Evolutionary conservation across 257 asterid genomes (phyloP), one percentile per base, ranked within the genome.

Genomic region (Lavandula angustifolia): DNA sequence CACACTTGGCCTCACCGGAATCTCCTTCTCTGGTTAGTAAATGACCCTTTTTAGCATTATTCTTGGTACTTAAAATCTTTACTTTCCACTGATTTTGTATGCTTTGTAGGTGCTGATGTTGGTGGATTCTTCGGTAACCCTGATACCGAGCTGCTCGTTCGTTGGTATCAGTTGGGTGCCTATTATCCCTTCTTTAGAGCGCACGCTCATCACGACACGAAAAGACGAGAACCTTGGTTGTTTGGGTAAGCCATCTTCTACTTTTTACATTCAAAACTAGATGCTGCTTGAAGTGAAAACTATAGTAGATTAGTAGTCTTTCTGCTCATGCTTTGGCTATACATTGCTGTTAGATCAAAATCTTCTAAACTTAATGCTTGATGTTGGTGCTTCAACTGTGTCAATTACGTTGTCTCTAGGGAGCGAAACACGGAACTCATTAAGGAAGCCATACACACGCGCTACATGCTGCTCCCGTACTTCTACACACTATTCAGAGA

Each of bases 41-140:
- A 60, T 43, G 48, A 54, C 50, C 54, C 34, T 57, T 12, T 72
- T 22, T 35, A 62, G 38, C 11, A 34, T 38, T 22, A 9, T 59
- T 11, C 9, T 12, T 34, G 54, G 40, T 66, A 4, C 34, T 53
- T 34, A 53, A 63, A 48, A 54, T 14, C 57, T 54, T 64, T 33
- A 3, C 12, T 70, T 63, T 46, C 42, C 31, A 9, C 7, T 77
- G 47, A 61, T 63, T 60, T 31, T 47, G n/a, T 60, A 35, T 68
- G 31, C 61, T 57, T 13, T 62, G 7, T 77, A 90, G 99, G 99
- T 65, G 97, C 99, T 8, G 98, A 94, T 82, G 78, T 94, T 75
- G 99, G 99, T 78, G 99, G 99, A 12, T 94, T 94, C 83, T 94
- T 94, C 46, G 98, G 98, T 68, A 94, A 90, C 81, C 94, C 99